Percentiles rank a stretch among this genome's conserved stretches.
These are phyloP conservation scores for Trichoderma atrobrunneum DNA, from an alignment of 2,329 filamentous ascomycete species.

Conservation along the genomic window DNA sequence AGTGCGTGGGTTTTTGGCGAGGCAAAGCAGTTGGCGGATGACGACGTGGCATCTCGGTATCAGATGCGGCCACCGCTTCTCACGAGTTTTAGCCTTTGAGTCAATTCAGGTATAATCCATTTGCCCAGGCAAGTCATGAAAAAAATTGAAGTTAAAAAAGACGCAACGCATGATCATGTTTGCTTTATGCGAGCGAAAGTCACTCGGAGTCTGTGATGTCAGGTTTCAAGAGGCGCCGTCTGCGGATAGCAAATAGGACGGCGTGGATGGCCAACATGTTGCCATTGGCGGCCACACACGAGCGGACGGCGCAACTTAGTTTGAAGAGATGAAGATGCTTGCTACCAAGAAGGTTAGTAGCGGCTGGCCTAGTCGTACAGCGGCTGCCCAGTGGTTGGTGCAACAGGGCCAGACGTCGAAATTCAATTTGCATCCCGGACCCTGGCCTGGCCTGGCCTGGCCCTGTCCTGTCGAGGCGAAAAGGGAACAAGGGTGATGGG, in stretches of 20 bases:
- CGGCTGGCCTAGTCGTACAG: neutral
- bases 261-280: constrained; percentile 3
- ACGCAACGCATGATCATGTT: neutral
- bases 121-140: neutral
- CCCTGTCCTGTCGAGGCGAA: neutral
- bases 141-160: neutral
- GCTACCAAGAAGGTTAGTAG: neutral
- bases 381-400: neutral
- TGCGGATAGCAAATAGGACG: constrained; percentile 4
- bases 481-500: neutral
- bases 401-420: neutral
- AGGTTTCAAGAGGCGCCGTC: neutral
- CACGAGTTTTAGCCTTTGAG: neutral
- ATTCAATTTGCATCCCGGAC: constrained; percentile 6
- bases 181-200: neutral
- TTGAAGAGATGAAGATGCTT: neutral
- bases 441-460: neutral
- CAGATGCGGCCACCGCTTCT: neutral
- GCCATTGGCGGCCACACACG: constrained; percentile 4
- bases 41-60: constrained; percentile 9
- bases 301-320: neutral
- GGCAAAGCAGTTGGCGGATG: neutral
- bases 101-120: neutral
- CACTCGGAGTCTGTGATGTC: neutral
- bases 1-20: neutral